phyloP scores from a whole-genome alignment of 2,329 filamentous ascomycete species.

The Coleophoma cylindrospora region DNA sequence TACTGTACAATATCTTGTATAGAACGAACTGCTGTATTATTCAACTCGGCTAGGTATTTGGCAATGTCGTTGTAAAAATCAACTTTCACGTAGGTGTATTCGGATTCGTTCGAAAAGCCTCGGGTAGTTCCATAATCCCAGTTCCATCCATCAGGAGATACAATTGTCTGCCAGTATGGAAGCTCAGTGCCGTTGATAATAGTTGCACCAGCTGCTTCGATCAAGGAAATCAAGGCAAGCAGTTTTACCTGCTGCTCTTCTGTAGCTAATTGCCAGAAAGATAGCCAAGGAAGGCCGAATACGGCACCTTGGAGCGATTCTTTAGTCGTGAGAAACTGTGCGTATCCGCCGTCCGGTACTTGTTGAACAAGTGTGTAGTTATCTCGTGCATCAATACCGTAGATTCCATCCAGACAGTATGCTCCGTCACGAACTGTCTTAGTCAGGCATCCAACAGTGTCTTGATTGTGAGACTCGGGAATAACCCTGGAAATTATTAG shows the following conservation, averaged over 20 bases:
- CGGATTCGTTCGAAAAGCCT: slow-evolving; percentile 65
- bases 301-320: slow-evolving; percentile 51
- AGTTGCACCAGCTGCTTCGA: slow-evolving; percentile 57
- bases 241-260: slow-evolving; percentile 49
- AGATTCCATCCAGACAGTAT: slow-evolving; percentile 63
- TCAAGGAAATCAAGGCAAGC: slow-evolving; percentile 42
- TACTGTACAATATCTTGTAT: slow-evolving; percentile 47
- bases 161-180: slow-evolving; percentile 53
- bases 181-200: slow-evolving; percentile 69
- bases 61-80: slow-evolving; percentile 57
- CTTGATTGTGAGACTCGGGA: slow-evolving; percentile 63
- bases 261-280: slow-evolving; percentile 62
- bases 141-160: slow-evolving; percentile 66
- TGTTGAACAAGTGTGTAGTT: slow-evolving; percentile 59
- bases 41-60: slow-evolving; percentile 41
- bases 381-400: slow-evolving; percentile 57
- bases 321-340: slow-evolving; percentile 46
- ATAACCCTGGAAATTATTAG: slow-evolving; percentile 51
- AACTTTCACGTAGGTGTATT: slow-evolving; percentile 68
- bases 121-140: slow-evolving; percentile 64
- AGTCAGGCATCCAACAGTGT: slow-evolving; percentile 64
- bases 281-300: slow-evolving; percentile 69
- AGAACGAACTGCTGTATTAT: slow-evolving; percentile 21
- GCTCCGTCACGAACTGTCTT: slow-evolving; percentile 65
- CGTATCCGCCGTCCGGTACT: slow-evolving; percentile 50